Conservation (phyloP, 495 filamentous ascomycete species). For the Podospora anserina region DNA sequence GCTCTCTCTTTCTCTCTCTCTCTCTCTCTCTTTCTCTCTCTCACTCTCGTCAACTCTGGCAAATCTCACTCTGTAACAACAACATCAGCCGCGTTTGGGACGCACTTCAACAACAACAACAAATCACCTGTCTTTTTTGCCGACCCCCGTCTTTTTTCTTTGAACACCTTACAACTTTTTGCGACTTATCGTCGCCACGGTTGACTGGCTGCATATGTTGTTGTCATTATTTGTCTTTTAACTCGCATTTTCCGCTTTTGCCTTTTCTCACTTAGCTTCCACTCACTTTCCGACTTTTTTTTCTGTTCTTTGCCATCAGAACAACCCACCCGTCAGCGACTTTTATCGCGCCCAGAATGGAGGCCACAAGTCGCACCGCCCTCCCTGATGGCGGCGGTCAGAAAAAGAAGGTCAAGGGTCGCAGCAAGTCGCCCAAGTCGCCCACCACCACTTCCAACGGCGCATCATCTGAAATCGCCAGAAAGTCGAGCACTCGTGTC, state of each 20-base stretch:
- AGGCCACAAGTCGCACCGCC: neutral
- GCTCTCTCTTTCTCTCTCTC: neutral
- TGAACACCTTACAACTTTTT: neutral
- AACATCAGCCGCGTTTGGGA: constrained; percentile 1
- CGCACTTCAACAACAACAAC: neutral
- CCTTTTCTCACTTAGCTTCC: neutral
- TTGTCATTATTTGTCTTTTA: neutral
- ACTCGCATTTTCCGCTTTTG: neutral
- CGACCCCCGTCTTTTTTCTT: neutral
- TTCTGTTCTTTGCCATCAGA: neutral
- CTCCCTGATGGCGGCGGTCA: neutral
- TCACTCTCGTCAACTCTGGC: neutral
- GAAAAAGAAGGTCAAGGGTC: neutral
- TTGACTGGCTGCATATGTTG: neutral
- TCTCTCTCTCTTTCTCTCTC: neutral
- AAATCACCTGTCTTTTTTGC: neutral
- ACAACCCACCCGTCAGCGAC: neutral
- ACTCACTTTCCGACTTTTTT: neutral
- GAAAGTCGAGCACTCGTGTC: constrained; percentile 77
- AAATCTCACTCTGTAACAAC: neutral
- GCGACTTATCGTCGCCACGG: neutral
- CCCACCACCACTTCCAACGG: constrained; percentile 9
- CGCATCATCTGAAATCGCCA: constrained; percentile 28
- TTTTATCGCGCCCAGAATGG: neutral
- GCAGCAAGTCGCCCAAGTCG: constrained; percentile 8